Percentiles rank a stretch among this genome's conserved stretches.
Evolutionary conservation across 2,329 filamentous ascomycete genomes (phyloP).

Genomic region (Xylariaceae sp.): DNA sequence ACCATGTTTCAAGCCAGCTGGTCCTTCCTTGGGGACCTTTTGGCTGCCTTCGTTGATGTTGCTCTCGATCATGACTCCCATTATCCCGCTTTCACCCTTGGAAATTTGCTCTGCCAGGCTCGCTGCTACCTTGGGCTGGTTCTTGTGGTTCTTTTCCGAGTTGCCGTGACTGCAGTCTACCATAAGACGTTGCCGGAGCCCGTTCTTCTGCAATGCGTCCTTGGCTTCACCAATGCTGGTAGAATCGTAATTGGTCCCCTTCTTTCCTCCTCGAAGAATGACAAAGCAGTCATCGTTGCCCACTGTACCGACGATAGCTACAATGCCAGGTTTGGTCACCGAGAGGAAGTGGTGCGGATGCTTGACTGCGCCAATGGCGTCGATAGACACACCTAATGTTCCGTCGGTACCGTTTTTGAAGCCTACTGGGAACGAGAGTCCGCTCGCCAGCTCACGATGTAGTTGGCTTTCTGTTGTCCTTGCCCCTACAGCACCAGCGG

Average conservation of each 20-base stretch:
- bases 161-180: conserved; percentile 98
- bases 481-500: conserved; percentile 90
- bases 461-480: conserved; percentile 94
- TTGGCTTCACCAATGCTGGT: conserved; percentile 82
- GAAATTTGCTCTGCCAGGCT: conserved; percentile 79
- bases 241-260: conserved; percentile 90
- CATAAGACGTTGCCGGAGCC: conserved; percentile 77
- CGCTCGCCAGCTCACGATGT: conserved; percentile 89
- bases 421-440: conserved; percentile 92
- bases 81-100: conserved; percentile 78
- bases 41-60: conserved; percentile 93
- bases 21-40: conserved; percentile 86
- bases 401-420: conserved; percentile 99
- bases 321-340: conserved; percentile 93
- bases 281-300: conserved; percentile 98
- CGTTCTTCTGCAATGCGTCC: conserved; percentile 69
- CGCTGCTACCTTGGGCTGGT: conserved; percentile 90
- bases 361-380: conserved; percentile 88
- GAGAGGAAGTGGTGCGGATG: conserved; percentile 96
- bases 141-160: conserved; percentile 92
- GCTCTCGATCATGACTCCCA: conserved; percentile 99
- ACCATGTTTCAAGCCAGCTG: conserved; percentile 81
- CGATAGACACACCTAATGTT: conserved; percentile 81
- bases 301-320: conserved; percentile 88
- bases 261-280: conserved; percentile 86